Conservation (phyloP, 169 alveolate genomes). For the Cryptosporidium sp. region DNA sequence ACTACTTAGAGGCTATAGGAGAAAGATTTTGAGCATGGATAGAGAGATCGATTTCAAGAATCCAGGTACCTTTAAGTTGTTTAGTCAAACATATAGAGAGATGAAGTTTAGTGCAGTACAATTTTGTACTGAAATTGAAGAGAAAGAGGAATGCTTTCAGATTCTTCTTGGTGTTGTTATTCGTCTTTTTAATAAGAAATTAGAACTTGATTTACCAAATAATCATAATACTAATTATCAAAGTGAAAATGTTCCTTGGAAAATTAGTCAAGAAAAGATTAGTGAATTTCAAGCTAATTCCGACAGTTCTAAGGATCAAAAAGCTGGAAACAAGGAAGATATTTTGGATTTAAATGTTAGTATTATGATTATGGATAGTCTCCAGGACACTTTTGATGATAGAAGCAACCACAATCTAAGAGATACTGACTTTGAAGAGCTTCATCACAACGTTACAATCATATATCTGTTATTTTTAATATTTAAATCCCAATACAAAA, state of each 20-base stretch:
- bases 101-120: slow-evolving; percentile 33
- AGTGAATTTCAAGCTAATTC: background rate
- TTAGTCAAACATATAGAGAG: slow-evolving; percentile 21
- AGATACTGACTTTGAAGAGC: background rate
- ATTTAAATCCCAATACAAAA: slow-evolving; percentile 49
- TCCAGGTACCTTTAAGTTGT: slow-evolving; percentile 41
- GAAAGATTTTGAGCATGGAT: background rate
- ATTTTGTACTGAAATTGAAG: slow-evolving; percentile 57
- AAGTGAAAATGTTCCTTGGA: background rate
- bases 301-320: background rate
- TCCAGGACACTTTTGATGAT: slow-evolving; percentile 11
- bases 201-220: background rate
- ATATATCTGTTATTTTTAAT: slow-evolving; percentile 45
- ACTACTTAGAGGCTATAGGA: slow-evolving; percentile 9
- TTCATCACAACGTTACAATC: slow-evolving; percentile 54
- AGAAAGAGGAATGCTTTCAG: slow-evolving; percentile 46
- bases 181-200: slow-evolving; percentile 1
- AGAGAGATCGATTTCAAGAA: background rate
- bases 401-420: background rate
- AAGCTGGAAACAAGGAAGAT: background rate
- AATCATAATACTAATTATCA: background rate
- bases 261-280: background rate
- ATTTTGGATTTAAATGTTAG: slow-evolving; percentile 37
- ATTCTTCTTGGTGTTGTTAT: slow-evolving; percentile 44
- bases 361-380: slow-evolving; percentile 56